Base-by-base conservation (phyloP, 192 early-diverging fungal species). In the Bifiguratus adelaidae region DNA sequence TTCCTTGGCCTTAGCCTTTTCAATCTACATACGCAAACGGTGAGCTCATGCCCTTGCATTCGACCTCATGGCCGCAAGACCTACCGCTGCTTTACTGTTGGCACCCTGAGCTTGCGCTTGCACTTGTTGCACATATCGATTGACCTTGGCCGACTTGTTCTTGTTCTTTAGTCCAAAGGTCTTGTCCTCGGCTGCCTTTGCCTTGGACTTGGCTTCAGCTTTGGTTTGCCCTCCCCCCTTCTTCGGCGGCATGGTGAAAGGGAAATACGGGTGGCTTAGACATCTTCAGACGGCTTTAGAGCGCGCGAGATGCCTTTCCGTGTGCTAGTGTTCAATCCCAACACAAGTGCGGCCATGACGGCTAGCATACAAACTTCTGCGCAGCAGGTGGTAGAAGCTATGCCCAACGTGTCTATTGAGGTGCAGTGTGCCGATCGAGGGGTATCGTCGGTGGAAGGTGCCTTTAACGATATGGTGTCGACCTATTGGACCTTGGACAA, bases 111-210 rank as follows among this genome's bases (percentile, higher is more conserved):
- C 89, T 63, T 99, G 96, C 42, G 71, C 59, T 59, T 92, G 68
- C 18, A 97, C 91, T 57, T 91, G 85, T 61, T 93, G 73, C 37
- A 99, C 89, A 80, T 88, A 95, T 44, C 86, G 74, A 2, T 65
- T 61, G 20, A 94, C 91, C 67, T 99, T 99, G 44, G 75, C 75
- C 21, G 90, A 93, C 50, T 89, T 92, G 71, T 97, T 96, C 67
- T 97, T 97, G 76, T 97, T 97, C 60, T 99, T 99, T 35, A 99
- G 73, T 32, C 96, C 92, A 71, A 99, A 96, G 34, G 92, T 96
- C 77, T 93, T 92, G 70, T 97, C 94, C 56, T 94, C 94, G 47
- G 87, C 79, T 27, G 67, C 54, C 75, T 95, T 88, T 49, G 80
- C 76, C 68, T 88, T 89, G 21, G 71, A 73, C 53, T 73, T 81